These are phyloP conservation scores for Ajuga chamaepitys DNA, from an alignment of 257 asterid species.

Conservation along the genomic window DNA sequence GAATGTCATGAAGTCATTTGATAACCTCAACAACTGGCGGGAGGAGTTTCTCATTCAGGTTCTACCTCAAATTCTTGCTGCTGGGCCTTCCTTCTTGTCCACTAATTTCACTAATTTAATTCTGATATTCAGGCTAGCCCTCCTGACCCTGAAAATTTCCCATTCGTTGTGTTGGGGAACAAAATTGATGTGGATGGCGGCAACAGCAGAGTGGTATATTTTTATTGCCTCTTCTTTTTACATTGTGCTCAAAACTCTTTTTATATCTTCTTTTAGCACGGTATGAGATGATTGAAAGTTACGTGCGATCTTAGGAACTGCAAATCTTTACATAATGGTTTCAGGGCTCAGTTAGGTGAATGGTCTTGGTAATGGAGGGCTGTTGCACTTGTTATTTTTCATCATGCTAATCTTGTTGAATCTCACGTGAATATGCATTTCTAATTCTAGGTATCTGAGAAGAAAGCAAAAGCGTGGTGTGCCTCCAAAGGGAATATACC, in stretches of 20 bases:
- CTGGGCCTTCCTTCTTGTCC: not conserved
- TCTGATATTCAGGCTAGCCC: constrained; percentile 50
- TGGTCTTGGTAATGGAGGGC: not conserved
- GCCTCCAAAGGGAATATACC: constrained; percentile 56
- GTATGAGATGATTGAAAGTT: not conserved
- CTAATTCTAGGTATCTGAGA: constrained; percentile 47
- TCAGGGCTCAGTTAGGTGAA: not conserved
- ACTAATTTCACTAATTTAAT: not conserved
- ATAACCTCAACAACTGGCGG: constrained; percentile 56
- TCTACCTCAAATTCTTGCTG: not conserved
- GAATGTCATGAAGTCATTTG: constrained; percentile 28
- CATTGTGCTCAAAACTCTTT: not conserved
- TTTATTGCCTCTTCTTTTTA: not conserved
- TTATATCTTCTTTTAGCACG: not conserved
- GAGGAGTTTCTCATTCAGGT: constrained; percentile 70
- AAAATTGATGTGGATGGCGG: constrained; percentile 59
- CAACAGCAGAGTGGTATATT: constrained; percentile 54
- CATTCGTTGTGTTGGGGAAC: constrained; percentile 53
- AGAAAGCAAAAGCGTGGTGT: constrained; percentile 55
- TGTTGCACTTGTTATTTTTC: not conserved
- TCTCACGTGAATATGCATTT: not conserved
- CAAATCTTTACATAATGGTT: not conserved
- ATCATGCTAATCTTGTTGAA: not conserved
- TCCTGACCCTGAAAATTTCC: constrained; percentile 56
- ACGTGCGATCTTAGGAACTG: not conserved